Evolutionary conservation across 2,329 filamentous ascomycete genomes (phyloP), one percentile per base, ranked within the genome.

Genomic region (Colletotrichum plurivorum): DNA sequence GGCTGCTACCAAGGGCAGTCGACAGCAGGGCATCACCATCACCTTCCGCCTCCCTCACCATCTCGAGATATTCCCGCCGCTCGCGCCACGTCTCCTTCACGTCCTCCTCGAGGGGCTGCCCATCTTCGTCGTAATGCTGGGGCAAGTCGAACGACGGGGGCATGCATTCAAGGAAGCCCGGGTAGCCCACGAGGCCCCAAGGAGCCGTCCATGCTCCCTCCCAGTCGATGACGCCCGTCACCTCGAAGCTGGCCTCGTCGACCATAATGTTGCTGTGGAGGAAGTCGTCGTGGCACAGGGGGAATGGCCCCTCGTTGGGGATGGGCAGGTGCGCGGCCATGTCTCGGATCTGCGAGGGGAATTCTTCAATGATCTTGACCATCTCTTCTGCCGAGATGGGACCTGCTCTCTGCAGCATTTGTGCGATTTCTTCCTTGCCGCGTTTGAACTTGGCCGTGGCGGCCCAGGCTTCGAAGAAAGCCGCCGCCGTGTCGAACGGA

Each of bases 191-290:
- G 12, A 76, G 68, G 69, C 76, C 70, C 69, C 67, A 72, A 10
- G 75, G 76, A 6, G 72, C 53, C 0, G 75, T 73, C 39, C 69
- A 75, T 25, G 76, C 73, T 10, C 69, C 71, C 67, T 79, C 75
- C 78, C 76, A 80, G 69, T 79, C 76, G 52, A 79, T 78, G 46
- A 79, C 64, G 43, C 71, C 74, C 9, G 75, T 63, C 4, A 78
- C 71, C 1, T 72, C 39, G 63, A 73, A 76, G 22, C 65, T 57
- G 39, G 18, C 57, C 18, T 76, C 62, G 57, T 76, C 72, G 20
- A 79, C 72, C 51, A 79, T 73, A 13, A 79, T 76, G 67, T 77
- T 79, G 71, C 71, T 78, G 69, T 78, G 74, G 16, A 72, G n/a
- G 63, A 79, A 76, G 51, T 79, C 75, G 27, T 67, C 58, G 67